These are phyloP conservation scores for Podospora anserina DNA, from an alignment of 495 filamentous ascomycete genomes.

Conservation along the genomic window DNA sequence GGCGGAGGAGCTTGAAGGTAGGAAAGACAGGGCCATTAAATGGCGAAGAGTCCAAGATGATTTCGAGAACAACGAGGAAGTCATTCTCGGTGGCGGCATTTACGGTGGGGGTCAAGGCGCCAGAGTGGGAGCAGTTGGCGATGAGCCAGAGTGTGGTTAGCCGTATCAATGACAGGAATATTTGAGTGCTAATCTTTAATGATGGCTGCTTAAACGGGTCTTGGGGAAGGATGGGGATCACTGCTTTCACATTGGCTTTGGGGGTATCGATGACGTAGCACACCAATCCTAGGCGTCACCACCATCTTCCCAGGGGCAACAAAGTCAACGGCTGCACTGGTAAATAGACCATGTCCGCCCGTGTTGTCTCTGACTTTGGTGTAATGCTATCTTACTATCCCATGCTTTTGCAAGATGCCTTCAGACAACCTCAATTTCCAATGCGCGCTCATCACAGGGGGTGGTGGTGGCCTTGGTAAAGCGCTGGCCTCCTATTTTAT, in stretches of 20 bases:
- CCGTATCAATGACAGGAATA: neutral
- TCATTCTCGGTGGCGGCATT: constrained; percentile 82
- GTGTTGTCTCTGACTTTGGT: too few relatives aligned
- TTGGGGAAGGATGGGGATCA: neutral
- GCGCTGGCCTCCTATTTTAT: constrained; percentile 43
- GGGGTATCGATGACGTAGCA: neutral
- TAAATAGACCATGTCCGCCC: too few relatives aligned
- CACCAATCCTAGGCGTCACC: neutral
- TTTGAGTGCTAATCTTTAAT: neutral
- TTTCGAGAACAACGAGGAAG: constrained; percentile 82
- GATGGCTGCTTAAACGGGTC: neutral
- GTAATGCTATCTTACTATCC: too few relatives aligned
- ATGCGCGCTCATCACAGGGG: constrained; percentile 46
- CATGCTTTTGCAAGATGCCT: neutral
- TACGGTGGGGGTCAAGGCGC: constrained; percentile 48
- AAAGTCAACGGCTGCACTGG: neutral
- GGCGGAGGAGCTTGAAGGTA: constrained; percentile 38
- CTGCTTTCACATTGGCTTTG: neutral
- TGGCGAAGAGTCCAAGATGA: constrained; percentile 95
- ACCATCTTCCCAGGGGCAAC: neutral
- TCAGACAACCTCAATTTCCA: constrained; percentile 29
- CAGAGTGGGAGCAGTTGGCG: constrained; percentile 18
- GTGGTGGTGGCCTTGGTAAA: constrained; percentile 47
- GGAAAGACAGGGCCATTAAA: constrained; percentile 47
- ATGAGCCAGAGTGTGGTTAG: constrained; percentile 45